phyloP scores from a whole-genome alignment of 2,329 filamentous ascomycete genomes.

The Clonostachys byssicola region DNA sequence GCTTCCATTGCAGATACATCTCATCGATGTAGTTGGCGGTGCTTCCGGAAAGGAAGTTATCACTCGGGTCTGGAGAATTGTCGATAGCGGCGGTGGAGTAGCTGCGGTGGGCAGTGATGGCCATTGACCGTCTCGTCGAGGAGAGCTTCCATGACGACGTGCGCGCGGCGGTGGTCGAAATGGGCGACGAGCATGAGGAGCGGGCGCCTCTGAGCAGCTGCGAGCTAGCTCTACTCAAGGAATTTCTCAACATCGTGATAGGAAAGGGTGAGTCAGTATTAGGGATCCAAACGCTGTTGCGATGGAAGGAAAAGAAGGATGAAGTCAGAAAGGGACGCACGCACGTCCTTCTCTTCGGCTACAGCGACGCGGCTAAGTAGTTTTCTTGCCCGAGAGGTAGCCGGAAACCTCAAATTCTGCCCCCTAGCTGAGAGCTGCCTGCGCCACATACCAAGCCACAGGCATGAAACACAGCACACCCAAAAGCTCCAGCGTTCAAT shows the following conservation, averaged over 20 bases:
- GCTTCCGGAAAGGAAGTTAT: constrained; percentile 94
- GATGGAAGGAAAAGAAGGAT: too few relatives aligned
- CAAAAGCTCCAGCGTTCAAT: too few relatives aligned
- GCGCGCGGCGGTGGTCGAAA: constrained; percentile 31
- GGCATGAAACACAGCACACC: too few relatives aligned
- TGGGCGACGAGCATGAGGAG: constrained; percentile 27
- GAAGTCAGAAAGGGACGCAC: too few relatives aligned
- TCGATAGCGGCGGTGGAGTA: constrained; percentile 50
- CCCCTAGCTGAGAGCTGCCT: too few relatives aligned
- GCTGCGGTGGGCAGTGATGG: constrained; percentile 44
- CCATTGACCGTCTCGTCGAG: constrained; percentile 41
- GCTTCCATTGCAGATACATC: constrained; percentile 98
- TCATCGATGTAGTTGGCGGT: constrained; percentile 99
- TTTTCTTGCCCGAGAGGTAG: too few relatives aligned
- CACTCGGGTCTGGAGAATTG: constrained; percentile 71
- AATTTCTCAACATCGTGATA: constrained; percentile 67
- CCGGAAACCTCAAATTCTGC: too few relatives aligned
- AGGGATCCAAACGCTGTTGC: too few relatives aligned
- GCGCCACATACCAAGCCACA: too few relatives aligned
- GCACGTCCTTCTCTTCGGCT: too few relatives aligned
- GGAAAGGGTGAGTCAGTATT: too few relatives aligned
- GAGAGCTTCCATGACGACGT: constrained; percentile 39
- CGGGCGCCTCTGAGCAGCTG: constrained; percentile 55
- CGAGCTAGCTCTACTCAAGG: constrained; percentile 60
- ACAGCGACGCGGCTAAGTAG: too few relatives aligned